Evolutionary conservation across 768 basidiomycete species (phyloP), one percentile per base, ranked within the genome.

Genomic region (Boletus pseudo-olivaceus): DNA sequence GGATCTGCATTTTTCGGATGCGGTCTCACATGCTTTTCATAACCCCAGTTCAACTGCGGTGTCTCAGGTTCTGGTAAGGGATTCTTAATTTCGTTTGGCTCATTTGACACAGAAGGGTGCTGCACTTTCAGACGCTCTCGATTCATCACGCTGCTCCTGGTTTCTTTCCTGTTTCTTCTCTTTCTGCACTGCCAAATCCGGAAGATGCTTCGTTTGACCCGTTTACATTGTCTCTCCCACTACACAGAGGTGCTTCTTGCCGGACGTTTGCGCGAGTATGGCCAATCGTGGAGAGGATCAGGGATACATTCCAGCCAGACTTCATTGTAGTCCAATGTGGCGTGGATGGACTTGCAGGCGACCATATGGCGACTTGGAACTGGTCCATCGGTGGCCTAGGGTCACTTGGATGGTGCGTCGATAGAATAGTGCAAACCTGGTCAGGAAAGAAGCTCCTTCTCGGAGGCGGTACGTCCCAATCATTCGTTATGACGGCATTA

Each of bases 1-100:
- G 9, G 95, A 98, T 67, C 76, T 97, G 3, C 95, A 98, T 67
- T 93, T 91, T 62, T 90, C 88, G 5, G 93, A 97, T 63, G 93
- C 83, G 0, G 92, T 95, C 42, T 87, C 88, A 0, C 80, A 88
- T 37, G 90, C 93, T 0, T 90, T 93, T 65, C 69, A 77, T 53
- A 71, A 74, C 1, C 71, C 78, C 2, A 61, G 62, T 23, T 69
- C 74, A 1, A 62, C 73, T 9, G 60, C 58, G 23, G 54, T 57
- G 12, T 72, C 76, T 8, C 82, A 82, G 57, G 76, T 81, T 51
- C 64, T 79, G 70, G 83, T 83, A 59, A 71, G 62, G 5, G 61
- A 33, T 30, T 29, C 6, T 15, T 34, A 9, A 30, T 34, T n/a
- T 49, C 37, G 6, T 7, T 10, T n/a, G 26, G 7, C 5, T 15